Evolutionary conservation across 2,329 filamentous ascomycete genomes (phyloP).

Genomic region (Aspergillus cejpii): DNA sequence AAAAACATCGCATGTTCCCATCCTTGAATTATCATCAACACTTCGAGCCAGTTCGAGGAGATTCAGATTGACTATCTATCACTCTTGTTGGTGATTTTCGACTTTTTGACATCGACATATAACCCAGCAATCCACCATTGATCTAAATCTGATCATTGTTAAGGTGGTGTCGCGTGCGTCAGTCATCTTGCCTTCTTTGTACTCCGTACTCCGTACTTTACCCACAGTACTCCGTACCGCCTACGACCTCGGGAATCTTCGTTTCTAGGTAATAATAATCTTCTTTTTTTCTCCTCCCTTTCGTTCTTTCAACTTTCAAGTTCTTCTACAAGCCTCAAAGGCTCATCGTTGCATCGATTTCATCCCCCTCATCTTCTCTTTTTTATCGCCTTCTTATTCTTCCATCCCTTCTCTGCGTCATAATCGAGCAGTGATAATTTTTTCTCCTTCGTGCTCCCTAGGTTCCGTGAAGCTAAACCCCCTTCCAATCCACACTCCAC

Average conservation of each 20-base stretch:
- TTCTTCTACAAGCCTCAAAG: neutral
- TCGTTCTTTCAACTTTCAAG: conserved; percentile 6
- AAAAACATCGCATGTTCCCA: too few species aligned
- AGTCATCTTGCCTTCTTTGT: neutral
- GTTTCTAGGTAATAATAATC: conserved; percentile 1
- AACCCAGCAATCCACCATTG: too few species aligned
- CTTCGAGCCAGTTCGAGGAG: too few species aligned
- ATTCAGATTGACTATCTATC: too few species aligned
- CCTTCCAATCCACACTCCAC: conserved; percentile 7
- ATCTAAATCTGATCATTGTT: neutral
- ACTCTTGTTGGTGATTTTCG: too few species aligned
- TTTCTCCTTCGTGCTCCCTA: conserved; percentile 2
- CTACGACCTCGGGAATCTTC: conserved; percentile 5
- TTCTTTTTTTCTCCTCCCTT: conserved; percentile 12
- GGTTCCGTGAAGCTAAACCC: conserved; percentile 6
- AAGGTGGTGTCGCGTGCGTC: neutral
- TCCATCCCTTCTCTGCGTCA: conserved; percentile 1
- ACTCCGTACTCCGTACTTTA: neutral
- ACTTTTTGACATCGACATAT: too few species aligned
- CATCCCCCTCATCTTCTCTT: conserved; percentile 16
- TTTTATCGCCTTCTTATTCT: conserved; percentile 4
- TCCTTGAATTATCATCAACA: too few species aligned
- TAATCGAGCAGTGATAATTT: neutral
- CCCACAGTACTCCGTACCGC: neutral
- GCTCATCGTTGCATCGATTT: conserved; percentile 15